Base-by-base conservation (phyloP, 163 green algal genomes). In the Coccomyxa subellipsoidea region DNA sequence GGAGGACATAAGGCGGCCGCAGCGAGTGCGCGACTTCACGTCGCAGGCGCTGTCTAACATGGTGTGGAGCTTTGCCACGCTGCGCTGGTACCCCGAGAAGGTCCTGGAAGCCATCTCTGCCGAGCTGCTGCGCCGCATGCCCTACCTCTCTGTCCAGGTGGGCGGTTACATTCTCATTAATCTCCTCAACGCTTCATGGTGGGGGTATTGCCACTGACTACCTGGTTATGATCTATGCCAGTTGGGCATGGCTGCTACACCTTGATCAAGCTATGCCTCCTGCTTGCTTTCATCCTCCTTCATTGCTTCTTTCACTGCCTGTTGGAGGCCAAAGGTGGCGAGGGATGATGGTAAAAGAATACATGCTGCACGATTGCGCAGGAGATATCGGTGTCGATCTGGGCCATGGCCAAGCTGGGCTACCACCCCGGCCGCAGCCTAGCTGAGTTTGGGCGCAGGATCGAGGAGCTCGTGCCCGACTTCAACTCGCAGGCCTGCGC, bases 401-500 rank as follows among this genome's bases (percentile, higher is more conserved):
- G 77, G 70, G 31, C 78, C 23, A 35, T 73, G 39, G 82, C 71
- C 32, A 71, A 38, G 71, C 83, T 91, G 73, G 87, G 77, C 25
- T 87, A 91, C 78, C 88, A 92, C 79, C 88, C 88, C 4, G 87
- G 87, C 5, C 69, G 71, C 21, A 29, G 31, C 29, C 85, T 90
- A 81, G 39, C 39, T 0, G 71, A 70, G 23, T 87, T 87, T 76
- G 40, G 81, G 54, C 27, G 29, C 3, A 69, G 82, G 75, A 80
- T 90, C 15, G 47, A 25, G 32, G 29, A 66, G 39, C 77, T 79
- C 23, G 72, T 87, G 59, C 36, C 2, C 18, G 9, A 38, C 4
- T 53, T 82, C n/a, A 73, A 38, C 40, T 53, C 40, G 18, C 85
- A 90, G 69, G 83, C 75, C 32, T 73, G 71, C n/a, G 83, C 85